Base-by-base conservation (phyloP, 305 asterid genomes). In the Lippia alba region DNA sequence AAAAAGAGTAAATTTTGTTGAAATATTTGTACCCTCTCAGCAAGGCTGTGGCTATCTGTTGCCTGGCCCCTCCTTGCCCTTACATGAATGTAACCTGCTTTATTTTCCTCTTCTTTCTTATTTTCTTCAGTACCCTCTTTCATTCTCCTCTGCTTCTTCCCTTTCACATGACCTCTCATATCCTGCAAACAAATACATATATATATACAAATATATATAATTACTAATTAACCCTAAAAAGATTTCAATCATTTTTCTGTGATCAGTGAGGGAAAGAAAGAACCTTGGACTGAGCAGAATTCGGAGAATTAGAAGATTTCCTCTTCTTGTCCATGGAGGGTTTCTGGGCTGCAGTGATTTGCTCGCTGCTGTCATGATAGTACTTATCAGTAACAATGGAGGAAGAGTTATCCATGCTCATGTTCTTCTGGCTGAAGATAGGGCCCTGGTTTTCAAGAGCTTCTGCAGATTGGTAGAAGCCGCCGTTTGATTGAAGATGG, bases 41-140 rank as follows among this genome's bases (percentile, higher is more conserved):
- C 85, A 70, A 83, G 83, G 73, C 88, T 89, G 83, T 91, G 97
- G 84, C 92, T 89, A 69, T 89, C 97, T 33, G 97, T 91, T 34
- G 97, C 97, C 53, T 91, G 94, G 70, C 97, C 97, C 83, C 97
- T 89, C 83, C 95, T 86, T 8, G 96, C 95, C 79, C 96, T 84
- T 44, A 91, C 94, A 84, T 87, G 97, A 79, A 91, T 87, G 89
- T 80, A 91, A 24, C 89, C 96, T 24, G 58, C 44, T 20, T 81
- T 63, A 66, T 77, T 55, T 57, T 60, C 49, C 3, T 44, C 76
- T 34, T 56, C 69, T 41, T 64, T 69, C 48, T 60, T 78, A 61
- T 76, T 63, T 39, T 64, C 71, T 8, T 73, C 79, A n/a, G n/a
- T n/a, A 33, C 11, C 33, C 3, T 66, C 19, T 53, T 62, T 72